phyloP scores from a whole-genome alignment of 2,329 filamentous ascomycete species.

The Pyrenochaeta sp. region DNA sequence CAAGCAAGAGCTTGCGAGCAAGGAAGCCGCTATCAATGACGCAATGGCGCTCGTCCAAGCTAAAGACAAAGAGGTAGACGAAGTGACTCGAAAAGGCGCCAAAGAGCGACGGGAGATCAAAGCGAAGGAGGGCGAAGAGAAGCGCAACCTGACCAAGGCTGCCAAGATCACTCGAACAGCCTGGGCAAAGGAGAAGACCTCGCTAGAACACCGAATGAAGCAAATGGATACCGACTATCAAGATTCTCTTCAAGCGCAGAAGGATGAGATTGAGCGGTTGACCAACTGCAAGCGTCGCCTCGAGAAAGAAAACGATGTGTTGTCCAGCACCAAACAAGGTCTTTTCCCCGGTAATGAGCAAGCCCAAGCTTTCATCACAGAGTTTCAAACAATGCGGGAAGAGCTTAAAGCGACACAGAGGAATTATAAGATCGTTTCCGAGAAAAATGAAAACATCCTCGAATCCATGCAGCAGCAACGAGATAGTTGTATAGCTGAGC shows the following conservation, averaged over 20 bases:
- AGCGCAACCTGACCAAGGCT: not conserved
- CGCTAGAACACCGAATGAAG: not conserved
- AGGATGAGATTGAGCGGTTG: not conserved
- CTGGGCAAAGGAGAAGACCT: not conserved
- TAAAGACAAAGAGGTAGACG: not conserved
- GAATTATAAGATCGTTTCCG: not conserved
- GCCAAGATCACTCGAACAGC: not conserved
- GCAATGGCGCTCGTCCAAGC: not conserved
- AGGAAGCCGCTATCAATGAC: not conserved
- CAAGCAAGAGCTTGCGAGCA: not conserved
- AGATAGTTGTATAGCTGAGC: not conserved
- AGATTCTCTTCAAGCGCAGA: not conserved
- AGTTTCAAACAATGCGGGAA: not conserved
- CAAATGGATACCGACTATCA: not conserved
- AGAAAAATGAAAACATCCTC: conserved; percentile 1
- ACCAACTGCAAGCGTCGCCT: not conserved
- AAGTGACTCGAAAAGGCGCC: not conserved
- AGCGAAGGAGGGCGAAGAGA: not conserved
- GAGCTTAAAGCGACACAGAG: not conserved
- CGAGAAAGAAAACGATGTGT: not conserved
- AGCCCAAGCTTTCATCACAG: not conserved
- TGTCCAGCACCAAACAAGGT: not conserved
- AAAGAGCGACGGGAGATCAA: not conserved
- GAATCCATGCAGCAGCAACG: conserved; percentile 1
- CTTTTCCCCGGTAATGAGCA: not conserved